A percentile compares a stretch with the other conserved stretches of the same genome.
phyloP scores from a whole-genome alignment of 768 basidiomycete species.

The Pleurotus pulmonarius region DNA sequence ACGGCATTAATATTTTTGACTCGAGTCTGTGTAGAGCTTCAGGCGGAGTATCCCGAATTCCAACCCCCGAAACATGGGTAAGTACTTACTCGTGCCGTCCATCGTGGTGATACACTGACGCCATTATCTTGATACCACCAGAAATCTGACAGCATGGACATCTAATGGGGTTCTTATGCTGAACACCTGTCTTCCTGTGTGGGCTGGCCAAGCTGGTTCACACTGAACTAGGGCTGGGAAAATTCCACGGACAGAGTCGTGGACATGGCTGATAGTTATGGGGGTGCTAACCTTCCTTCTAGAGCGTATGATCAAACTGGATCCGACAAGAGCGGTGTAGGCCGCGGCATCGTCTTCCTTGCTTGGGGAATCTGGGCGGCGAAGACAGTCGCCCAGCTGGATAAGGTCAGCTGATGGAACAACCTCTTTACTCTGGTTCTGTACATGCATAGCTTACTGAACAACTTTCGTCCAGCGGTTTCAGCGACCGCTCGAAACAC shows the following conservation, averaged over 20 bases:
- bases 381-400: constrained; percentile 75
- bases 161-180: constrained; percentile 85
- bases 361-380: constrained; percentile 89
- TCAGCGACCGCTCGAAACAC: constrained; percentile 31
- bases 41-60: constrained; percentile 78
- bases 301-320: constrained; percentile 17
- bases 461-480: constrained; percentile 57
- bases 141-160: constrained; percentile 81
- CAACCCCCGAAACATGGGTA: constrained; percentile 80
- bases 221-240: constrained; percentile 90
- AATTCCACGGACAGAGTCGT: constrained; percentile 80
- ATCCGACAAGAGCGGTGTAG: constrained; percentile 43
- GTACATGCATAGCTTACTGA: no score
- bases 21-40: constrained; percentile 87
- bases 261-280: constrained; percentile 71
- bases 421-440: neutral
- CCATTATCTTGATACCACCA: constrained; percentile 23
- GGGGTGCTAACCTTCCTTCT: constrained; percentile 60
- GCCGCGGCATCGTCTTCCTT: constrained; percentile 74
- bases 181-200: constrained; percentile 91
- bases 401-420: constrained; percentile 46
- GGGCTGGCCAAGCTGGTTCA: constrained; percentile 69
- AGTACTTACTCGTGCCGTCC: constrained; percentile 22
- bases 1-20: constrained; percentile 15
- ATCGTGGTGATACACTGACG: neutral